Base-by-base conservation (phyloP, 2,329 filamentous ascomycete species). In the Chaetomiaceae sp. region DNA sequence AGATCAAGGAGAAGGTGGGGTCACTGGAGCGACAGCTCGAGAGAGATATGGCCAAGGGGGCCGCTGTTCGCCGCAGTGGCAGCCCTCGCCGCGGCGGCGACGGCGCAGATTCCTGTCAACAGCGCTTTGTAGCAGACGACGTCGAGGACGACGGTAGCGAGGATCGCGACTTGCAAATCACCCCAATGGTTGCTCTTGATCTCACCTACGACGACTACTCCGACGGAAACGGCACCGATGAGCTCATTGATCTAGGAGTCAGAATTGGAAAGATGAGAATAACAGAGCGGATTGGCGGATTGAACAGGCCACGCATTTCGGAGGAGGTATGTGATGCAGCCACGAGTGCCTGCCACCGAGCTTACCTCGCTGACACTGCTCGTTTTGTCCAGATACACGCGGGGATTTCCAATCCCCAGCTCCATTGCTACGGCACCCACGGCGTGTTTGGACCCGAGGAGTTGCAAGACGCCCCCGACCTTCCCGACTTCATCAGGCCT, bases 1-100 rank as follows among this genome's bases (percentile, higher is more conserved):
- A 89, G 63, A 85, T 90, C 66, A 90, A 90, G 70, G 87, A 90
- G 67, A 85, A 86, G 68, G 87, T 90, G 68, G 86, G 85, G 23
- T 81, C 80, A 8, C 70, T 90, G 16, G 87, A 90, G 69, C 76
- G 82, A 48, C 80, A 84, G 51, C 74, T 90, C 5, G 87, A 89
- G 67, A 73, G 82, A 38, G 84, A 88, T 65, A 79, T 87, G 27
- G 82, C 80, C 14, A 76, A 77, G 51, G 73, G 70, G 10, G 65
- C 67, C 3, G 60, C 62, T 14, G 48, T 27, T 16, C 40, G 37
- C 53, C 30, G 32, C 18, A 29, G 38, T 4, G 18, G 51, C 5
- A 48, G 44, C 44, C 38, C 52, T 67, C 69, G 56, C 68, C 71
- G 53, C 62, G 69, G 18, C 14, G 37, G 10, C 18, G 20, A 44